Evolutionary conservation across 2,329 filamentous ascomycete species (phyloP).

Genomic region (Aspergillus costaricaensis): DNA sequence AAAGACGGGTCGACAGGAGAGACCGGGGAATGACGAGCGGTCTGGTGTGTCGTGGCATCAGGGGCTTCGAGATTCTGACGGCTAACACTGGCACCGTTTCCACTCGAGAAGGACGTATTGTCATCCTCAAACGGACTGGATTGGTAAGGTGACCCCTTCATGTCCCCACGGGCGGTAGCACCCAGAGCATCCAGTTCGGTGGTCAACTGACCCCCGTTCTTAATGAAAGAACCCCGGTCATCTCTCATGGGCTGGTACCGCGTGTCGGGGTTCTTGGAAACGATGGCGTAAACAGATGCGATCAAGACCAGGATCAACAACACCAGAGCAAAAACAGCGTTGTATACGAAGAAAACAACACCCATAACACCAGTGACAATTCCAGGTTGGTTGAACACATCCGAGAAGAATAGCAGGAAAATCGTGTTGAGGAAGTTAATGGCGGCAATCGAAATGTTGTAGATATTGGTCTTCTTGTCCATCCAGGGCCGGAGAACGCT

Average conservation of each 20-base stretch:
- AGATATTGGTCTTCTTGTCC: conserved; percentile 97
- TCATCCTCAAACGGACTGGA: conserved; percentile 70
- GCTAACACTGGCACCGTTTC: conserved; percentile 50
- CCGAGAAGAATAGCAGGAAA: conserved; percentile 85
- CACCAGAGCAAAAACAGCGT: conserved; percentile 79
- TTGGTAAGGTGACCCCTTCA: conserved; percentile 61
- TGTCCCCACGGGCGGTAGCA: conserved; percentile 81
- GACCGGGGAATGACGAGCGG: conserved; percentile 43
- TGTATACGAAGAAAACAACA: conserved; percentile 84
- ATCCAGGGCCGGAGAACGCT: conserved; percentile 90
- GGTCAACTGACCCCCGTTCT: conserved; percentile 82
- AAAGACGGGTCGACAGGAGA: conserved; percentile 53
- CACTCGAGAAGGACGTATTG: conserved; percentile 65
- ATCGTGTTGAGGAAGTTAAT: conserved; percentile 90
- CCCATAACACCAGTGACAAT: conserved; percentile 87
- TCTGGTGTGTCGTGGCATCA: conserved; percentile 30
- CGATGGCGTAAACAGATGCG: conserved; percentile 74
- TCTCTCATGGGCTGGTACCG: conserved; percentile 97
- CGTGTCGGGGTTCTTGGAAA: conserved; percentile 91
- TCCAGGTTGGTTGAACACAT: conserved; percentile 79
- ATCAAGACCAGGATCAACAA: conserved; percentile 80
- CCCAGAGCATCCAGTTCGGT: conserved; percentile 90
- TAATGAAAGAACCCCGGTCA: conserved; percentile 95
- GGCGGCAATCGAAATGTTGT: conserved; percentile 89
- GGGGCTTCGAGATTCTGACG: conserved; percentile 47